A percentile compares a stretch with the other conserved stretches of the same genome.
Evolutionary conservation across 805 yeast species (phyloP).

Genomic region (Candida krabiensis): DNA sequence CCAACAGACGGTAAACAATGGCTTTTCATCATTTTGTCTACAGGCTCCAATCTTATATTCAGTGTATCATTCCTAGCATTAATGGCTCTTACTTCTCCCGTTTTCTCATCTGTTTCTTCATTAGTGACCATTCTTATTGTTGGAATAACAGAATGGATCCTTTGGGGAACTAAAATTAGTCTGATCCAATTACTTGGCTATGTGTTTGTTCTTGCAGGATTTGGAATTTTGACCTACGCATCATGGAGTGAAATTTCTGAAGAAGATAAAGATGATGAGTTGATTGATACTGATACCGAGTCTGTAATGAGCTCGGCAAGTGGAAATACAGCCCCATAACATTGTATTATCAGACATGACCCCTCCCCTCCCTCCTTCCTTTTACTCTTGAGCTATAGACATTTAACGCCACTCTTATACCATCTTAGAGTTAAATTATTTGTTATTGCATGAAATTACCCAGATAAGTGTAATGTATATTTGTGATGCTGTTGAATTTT

Average conservation of each 20-base stretch:
- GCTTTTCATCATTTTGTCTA: slow-evolving; percentile 50
- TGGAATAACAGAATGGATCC: slow-evolving; percentile 70
- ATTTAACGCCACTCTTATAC: no score
- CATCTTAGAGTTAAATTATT: no score
- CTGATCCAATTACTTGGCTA: slow-evolving; percentile 67
- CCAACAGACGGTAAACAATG: slow-evolving; percentile 44
- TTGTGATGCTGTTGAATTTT: no score
- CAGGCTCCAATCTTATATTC: slow-evolving; percentile 63
- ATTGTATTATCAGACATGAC: no score
- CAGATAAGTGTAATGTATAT: no score
- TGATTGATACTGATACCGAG: slow-evolving; percentile 34
- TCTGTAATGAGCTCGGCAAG: slow-evolving; percentile 26
- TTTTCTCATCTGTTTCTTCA: slow-evolving; percentile 61
- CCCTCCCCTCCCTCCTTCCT: no score
- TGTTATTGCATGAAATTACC: no score
- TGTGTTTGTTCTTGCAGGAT: slow-evolving; percentile 65
- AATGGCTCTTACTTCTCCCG: slow-evolving; percentile 86
- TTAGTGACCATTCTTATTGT: slow-evolving; percentile 77
- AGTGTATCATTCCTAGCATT: slow-evolving; percentile 71
- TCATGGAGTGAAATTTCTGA: slow-evolving; percentile 61
- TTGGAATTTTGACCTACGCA: slow-evolving; percentile 60
- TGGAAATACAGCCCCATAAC: not conserved
- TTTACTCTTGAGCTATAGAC: no score
- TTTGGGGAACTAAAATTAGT: slow-evolving; percentile 60
- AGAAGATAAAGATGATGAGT: slow-evolving; percentile 38